Conservation (phyloP, 176 grass and related monocot species). For the Oryza punctata region DNA sequence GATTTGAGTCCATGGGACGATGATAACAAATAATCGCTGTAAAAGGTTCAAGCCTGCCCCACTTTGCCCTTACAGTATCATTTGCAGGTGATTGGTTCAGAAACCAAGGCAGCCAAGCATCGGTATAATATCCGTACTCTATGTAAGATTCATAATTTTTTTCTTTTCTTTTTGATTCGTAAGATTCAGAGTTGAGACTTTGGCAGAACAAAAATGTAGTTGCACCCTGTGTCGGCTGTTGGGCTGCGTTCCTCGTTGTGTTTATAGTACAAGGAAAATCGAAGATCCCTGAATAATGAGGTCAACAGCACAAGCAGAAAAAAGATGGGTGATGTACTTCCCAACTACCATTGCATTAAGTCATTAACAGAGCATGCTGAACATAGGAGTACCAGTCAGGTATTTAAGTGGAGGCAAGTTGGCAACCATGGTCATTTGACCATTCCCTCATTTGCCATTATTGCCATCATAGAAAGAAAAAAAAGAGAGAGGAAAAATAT, state of each 20-base stretch:
- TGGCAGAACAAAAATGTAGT: not conserved
- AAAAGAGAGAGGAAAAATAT: not conserved
- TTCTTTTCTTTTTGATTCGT: not conserved
- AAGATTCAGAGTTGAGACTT: not conserved
- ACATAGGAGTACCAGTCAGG: not conserved
- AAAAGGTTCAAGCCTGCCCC: constrained; percentile 10
- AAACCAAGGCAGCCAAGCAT: constrained; percentile 1
- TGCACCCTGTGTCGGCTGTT: not conserved
- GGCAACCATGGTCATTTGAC: constrained; percentile 5
- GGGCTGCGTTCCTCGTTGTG: not conserved
- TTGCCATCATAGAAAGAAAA: not conserved
- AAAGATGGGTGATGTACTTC: constrained; percentile 3
- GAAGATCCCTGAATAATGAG: not conserved
- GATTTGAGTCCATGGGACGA: not conserved
- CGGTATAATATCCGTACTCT: not conserved
- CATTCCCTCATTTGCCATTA: not conserved
- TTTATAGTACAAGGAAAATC: not conserved
- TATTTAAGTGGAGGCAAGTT: not conserved
- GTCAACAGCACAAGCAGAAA: constrained; percentile 9
- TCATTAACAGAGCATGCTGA: not conserved
- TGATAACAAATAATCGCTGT: not conserved
- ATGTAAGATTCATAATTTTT: no score
- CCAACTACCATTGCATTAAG: constrained; percentile 13
- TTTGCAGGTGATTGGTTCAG: constrained; percentile 19
- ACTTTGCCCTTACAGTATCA: not conserved